Evolutionary conservation across 2,329 filamentous ascomycete genomes (phyloP), one percentile per base, ranked within the genome.

Genomic region (Fusarium acutatum): DNA sequence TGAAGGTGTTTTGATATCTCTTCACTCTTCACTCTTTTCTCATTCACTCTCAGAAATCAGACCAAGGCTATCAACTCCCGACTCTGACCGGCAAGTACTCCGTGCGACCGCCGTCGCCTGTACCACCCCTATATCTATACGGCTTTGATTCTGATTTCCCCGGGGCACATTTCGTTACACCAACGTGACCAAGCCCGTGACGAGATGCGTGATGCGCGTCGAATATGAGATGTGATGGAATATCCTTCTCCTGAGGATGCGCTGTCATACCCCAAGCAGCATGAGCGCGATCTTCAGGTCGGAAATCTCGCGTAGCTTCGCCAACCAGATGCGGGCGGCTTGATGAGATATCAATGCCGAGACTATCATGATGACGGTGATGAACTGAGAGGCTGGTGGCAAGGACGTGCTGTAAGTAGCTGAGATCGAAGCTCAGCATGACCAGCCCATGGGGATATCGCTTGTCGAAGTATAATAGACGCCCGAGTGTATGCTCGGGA

Each of bases 201-300:
- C 57, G 47, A 69, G 40, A 32, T 60, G 64, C 72, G 58, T 72
- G 68, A 60, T 72, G 41, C 41, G 56, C 30, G 50, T 50, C 12
- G 22, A 49, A 69, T 54, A 50, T 73, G 69, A 72, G 67, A 73
- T 60, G 35, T 64, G 69, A 67, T 64, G 47, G 24, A 46, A 50
- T 32, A 41, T 40, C 24, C 40, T 59, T 61, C 32, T 62, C 58
- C 53, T 64, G 44, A 58, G 46, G 49, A 66, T 32, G 43, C 52
- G 67, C 56, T 60, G 72, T 75, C 70, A 69, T 69, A 75, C 70
- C 59, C 61, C 72, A 75, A 46, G 53, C 43, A 47, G 50, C 54
- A 41, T 57, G 52, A 53, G 58, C 67, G 59, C 69, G 57, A 60
- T 60, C 40, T 54, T 60, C 65, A 73, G 61, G 60, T 59, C 53